Conservation (phyloP, 441 rosid species). For the Kokia cookei region DNA sequence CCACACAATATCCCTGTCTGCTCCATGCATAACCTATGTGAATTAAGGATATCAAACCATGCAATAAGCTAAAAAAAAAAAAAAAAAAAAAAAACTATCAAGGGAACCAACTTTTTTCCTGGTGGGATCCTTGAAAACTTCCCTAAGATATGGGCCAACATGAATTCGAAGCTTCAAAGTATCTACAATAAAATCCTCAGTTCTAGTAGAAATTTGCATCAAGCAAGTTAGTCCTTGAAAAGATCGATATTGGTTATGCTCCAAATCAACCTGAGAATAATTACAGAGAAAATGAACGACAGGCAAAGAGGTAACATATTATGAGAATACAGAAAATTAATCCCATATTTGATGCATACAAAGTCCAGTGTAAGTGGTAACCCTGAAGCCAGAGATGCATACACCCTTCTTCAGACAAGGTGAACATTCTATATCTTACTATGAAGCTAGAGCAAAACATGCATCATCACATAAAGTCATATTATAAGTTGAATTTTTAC, state of each 20-base stretch:
- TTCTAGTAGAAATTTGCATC: slow-evolving; percentile 76
- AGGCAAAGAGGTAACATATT: background rate
- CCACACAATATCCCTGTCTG: slow-evolving; percentile 92
- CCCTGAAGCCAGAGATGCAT: background rate
- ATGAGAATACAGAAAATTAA: background rate
- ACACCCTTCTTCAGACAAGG: background rate
- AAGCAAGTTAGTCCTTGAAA: slow-evolving; percentile 96
- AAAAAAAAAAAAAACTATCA: background rate
- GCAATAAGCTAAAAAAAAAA: background rate
- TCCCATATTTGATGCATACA: background rate
- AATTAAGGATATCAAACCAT: slow-evolving; percentile 24
- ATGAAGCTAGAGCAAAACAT: background rate
- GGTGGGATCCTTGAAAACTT: slow-evolving; percentile 78
- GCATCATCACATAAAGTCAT: background rate
- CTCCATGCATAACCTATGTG: slow-evolving; percentile 94
- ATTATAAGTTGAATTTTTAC: slow-evolving; percentile 32
- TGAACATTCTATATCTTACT: background rate
- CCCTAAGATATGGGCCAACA: slow-evolving; percentile 81
- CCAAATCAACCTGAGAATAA: slow-evolving; percentile 79
- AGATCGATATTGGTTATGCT: slow-evolving; percentile 93
- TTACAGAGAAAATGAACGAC: background rate
- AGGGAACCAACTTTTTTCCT: slow-evolving; percentile 67
- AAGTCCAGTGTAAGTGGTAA: background rate
- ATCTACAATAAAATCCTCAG: slow-evolving; percentile 82
- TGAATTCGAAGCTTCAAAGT: slow-evolving; percentile 79